Percentiles rank a stretch among this genome's conserved stretches.
Conservation (phyloP, 2,329 filamentous ascomycete species). For the Fusarium abutilonis region DNA sequence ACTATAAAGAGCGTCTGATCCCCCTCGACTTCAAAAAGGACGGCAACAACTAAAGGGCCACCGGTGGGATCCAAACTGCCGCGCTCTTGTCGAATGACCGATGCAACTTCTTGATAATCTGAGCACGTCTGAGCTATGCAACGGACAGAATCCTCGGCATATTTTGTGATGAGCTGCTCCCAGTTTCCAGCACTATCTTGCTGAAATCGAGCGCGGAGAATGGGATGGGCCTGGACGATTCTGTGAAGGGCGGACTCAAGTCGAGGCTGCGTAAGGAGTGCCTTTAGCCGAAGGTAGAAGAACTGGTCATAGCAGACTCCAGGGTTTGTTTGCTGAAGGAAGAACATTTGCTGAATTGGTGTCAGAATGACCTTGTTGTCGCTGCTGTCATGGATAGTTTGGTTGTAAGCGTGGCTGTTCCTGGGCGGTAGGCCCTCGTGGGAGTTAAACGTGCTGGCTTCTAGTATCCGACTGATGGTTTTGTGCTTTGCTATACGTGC, state of each 20-base stretch:
- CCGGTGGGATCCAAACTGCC: conserved; percentile 3
- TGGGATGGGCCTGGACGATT: conserved; percentile 10
- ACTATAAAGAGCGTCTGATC: conserved; percentile 14
- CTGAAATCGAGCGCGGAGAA: conserved; percentile 10
- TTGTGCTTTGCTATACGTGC: conserved; percentile 11
- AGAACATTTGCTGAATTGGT: conserved; percentile 21
- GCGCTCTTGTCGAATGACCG: conserved; percentile 12
- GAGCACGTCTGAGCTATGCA: conserved; percentile 6
- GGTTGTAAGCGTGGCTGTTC: too few species aligned
- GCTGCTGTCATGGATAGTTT: not conserved
- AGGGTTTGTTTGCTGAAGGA: conserved; percentile 16
- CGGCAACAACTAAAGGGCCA: conserved; percentile 5
- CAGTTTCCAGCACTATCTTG: not conserved
- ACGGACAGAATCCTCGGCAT: conserved; percentile 1
- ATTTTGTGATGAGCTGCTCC: conserved; percentile 11
- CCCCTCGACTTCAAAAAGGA: conserved; percentile 9
- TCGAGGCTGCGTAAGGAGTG: not conserved
- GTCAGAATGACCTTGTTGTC: conserved; percentile 2
- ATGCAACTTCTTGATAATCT: conserved; percentile 11
- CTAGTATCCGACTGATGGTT: conserved; percentile 8
- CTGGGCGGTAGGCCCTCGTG: too few species aligned
- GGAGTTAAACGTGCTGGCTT: too few species aligned
- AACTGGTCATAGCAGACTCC: conserved; percentile 12
- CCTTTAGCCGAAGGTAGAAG: conserved; percentile 14
- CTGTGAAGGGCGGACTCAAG: conserved; percentile 5